Base-by-base conservation (phyloP, 306 rosid genomes). In the Citrullus mucosospermus region DNA sequence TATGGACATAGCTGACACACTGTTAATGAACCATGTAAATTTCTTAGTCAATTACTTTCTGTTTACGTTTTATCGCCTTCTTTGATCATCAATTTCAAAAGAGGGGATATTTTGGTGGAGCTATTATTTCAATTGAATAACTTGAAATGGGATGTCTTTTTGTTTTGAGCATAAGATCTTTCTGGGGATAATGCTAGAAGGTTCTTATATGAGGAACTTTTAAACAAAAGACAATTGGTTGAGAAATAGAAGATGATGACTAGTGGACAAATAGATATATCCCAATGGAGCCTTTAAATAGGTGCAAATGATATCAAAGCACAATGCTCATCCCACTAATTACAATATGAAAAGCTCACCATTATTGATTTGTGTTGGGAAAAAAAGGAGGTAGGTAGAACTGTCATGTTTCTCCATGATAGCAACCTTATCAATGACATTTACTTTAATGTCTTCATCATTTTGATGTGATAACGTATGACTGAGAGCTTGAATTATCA, bases 311-410 rank as follows among this genome's bases (percentile, higher is more conserved):
- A 74, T 74, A 74, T 53, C 11, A 32, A 74, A 32, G 18, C 11
- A 54, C 62, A 74, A 53, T 74, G 63, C 78, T 53, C 50, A 74
- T 32, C 28, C 63, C 78, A 74, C 78, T 54, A 6, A 48, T 48
- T 50, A 18, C 78, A 53, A 74, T 54, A 74, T 17, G 8, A 74
- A 32, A 74, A 54, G 78, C 50, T 54, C 48, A 51, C 77, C 77
- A 73, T 32, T 54, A 7, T 15, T 50, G 39, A 34, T 74, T 74
- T 74, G 32, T 46, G 58, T 25, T 15, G 39, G 20, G 25, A 71
- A 71, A 11, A 6, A 48, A 46, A 32, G 13, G 38, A 72, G 77
- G 77, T 72, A 70, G 76, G 57, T 70, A 70, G 76, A 44, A 22
- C 2, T n/a, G 36, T 70, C 20, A 69, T 71, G n/a, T 71, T 13